Evolutionary conservation across 2,329 filamentous ascomycete genomes (phyloP).

Genomic region (Tolypocladium album): DNA sequence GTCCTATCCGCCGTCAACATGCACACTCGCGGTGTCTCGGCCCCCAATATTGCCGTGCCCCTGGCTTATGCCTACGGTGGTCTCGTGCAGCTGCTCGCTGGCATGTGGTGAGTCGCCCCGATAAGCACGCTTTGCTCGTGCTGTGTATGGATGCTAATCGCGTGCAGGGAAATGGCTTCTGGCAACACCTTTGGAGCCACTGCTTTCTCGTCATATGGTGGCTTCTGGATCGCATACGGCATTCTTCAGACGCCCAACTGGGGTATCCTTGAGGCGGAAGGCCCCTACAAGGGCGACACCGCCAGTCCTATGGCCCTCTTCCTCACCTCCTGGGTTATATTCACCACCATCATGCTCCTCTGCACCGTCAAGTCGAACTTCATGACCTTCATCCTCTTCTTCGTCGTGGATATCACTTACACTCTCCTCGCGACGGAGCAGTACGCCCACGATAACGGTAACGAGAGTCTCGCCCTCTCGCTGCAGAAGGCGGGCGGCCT

Average conservation of each 20-base stretch:
- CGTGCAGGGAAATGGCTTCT: conserved; percentile 67
- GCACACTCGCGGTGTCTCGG: conserved; percentile 45
- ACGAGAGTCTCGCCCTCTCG: conserved; percentile 28
- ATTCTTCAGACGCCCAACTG: conserved; percentile 62
- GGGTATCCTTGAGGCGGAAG: conserved; percentile 37
- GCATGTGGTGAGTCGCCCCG: conserved; percentile 63
- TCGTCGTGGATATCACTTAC: conserved; percentile 67
- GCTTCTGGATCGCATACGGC: conserved; percentile 72
- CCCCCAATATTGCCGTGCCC: conserved; percentile 57
- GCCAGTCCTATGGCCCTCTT: conserved; percentile 60
- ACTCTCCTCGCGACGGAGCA: conserved; percentile 59
- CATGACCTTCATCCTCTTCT: conserved; percentile 69
- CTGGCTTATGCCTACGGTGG: conserved; percentile 67
- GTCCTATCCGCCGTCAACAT: conserved; percentile 68
- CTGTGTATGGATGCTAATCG: conserved; percentile 1
- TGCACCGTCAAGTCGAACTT: conserved; percentile 69
- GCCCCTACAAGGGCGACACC: conserved; percentile 34
- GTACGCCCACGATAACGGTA: conserved; percentile 41
- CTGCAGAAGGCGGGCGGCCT: conserved; percentile 63
- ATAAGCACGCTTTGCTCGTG: not conserved
- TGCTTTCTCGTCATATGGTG: conserved; percentile 70
- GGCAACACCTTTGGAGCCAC: conserved; percentile 82
- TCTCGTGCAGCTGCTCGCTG: conserved; percentile 66
- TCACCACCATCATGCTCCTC: conserved; percentile 63
- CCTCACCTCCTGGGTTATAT: conserved; percentile 75